Conservation (phyloP, 2,329 filamentous ascomycete species). For the Paraconiothyrium brasiliense region DNA sequence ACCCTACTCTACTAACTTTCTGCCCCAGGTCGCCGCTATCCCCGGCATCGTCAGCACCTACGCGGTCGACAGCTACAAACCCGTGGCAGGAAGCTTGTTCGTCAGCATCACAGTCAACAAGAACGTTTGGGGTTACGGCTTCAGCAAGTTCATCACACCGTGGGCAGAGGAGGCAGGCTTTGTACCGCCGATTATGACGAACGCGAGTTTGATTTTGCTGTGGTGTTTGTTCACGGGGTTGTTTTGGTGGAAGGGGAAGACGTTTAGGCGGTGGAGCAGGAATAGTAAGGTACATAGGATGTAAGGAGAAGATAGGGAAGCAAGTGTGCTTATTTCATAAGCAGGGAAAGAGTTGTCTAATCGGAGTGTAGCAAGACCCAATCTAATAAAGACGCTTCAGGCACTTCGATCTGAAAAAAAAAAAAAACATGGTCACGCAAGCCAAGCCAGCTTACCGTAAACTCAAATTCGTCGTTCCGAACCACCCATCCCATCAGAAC, state of each 20-base stretch:
- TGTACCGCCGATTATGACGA: conserved; percentile 68
- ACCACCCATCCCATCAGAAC: background rate
- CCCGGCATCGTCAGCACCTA: conserved; percentile 68
- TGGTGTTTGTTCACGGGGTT: conserved; percentile 65
- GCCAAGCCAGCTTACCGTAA: background rate
- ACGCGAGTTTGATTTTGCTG: conserved; percentile 62
- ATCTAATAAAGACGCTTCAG: background rate
- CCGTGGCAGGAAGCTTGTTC: conserved; percentile 67
- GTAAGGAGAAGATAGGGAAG: conserved; percentile 31
- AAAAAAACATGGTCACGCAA: background rate
- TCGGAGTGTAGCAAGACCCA: background rate
- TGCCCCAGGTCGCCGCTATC: conserved; percentile 64
- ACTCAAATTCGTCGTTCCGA: background rate
- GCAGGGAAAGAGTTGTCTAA: background rate
- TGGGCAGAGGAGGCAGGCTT: conserved; percentile 63
- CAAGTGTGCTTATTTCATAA: background rate
- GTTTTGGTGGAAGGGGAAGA: conserved; percentile 69
- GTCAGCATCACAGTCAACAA: conserved; percentile 71
- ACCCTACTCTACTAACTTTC: background rate
- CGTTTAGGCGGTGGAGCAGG: conserved; percentile 64
- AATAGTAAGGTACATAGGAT: conserved; percentile 65
- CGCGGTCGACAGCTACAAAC: conserved; percentile 71
- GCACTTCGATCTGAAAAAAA: background rate
- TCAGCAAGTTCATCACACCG: conserved; percentile 64
- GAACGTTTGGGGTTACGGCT: conserved; percentile 70